These are phyloP conservation scores for Clitopilus hobsonii DNA, from an alignment of 768 basidiomycete genomes.

Conservation along the genomic window DNA sequence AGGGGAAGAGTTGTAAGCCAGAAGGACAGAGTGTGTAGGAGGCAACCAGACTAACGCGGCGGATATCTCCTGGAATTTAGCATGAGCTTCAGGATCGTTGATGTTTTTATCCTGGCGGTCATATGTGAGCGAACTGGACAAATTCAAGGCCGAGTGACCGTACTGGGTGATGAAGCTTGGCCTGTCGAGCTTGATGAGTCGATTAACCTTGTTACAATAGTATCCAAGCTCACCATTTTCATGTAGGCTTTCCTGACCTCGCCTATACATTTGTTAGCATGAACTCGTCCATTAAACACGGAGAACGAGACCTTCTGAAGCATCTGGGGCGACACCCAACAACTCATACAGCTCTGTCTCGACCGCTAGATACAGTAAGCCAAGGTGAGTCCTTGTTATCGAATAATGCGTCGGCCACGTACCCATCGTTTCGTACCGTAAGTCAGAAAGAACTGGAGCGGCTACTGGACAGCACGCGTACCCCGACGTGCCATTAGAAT, in stretches of 20 bases:
- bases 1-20: constrained; percentile 3
- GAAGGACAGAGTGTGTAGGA: constrained; percentile 1
- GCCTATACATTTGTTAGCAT: constrained; percentile 33
- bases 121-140: neutral
- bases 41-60: constrained; percentile 60
- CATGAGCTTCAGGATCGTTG: constrained; percentile 78
- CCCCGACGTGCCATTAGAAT: neutral
- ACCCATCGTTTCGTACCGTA: constrained; percentile 3
- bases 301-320: constrained; percentile 58
- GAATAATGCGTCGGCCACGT: neutral
- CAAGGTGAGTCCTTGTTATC: neutral
- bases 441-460: neutral
- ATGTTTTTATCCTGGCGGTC: constrained; percentile 78
- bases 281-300: constrained; percentile 1
- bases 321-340: constrained; percentile 65
- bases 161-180: constrained; percentile 86
- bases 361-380: constrained; percentile 43
- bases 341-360: constrained; percentile 87
- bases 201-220: constrained; percentile 1
- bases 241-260: constrained; percentile 95
- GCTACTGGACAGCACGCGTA: constrained; percentile 8
- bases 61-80: constrained; percentile 85
- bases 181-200: constrained; percentile 38
- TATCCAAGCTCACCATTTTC: constrained; percentile 59
- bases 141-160: constrained; percentile 6